Conservation (phyloP, 106 monocot genomes). For the Apostasia ramifera region DNA sequence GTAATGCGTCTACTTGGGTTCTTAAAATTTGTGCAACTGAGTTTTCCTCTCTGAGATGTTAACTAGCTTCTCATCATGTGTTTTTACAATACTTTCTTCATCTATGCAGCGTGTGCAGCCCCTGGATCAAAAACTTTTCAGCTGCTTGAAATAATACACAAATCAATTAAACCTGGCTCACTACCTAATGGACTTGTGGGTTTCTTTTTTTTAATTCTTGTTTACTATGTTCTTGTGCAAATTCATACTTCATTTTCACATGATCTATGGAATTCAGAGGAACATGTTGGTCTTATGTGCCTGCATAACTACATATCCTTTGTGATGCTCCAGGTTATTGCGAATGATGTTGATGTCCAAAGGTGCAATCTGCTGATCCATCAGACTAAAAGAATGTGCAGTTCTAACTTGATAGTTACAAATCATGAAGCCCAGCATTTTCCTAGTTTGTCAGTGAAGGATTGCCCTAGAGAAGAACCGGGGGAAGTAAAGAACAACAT, state of each 20-base stretch:
- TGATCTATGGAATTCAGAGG: not conserved
- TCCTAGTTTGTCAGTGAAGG: slow-evolving; percentile 34
- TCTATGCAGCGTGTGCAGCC: slow-evolving; percentile 94
- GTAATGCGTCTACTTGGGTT: no score
- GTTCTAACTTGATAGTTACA: slow-evolving; percentile 91
- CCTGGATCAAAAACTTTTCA: slow-evolving; percentile 99
- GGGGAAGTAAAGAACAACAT: slow-evolving; percentile 15
- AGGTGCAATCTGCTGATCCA: slow-evolving; percentile 99
- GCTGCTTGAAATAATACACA: slow-evolving; percentile 95
- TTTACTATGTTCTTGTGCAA: not conserved
- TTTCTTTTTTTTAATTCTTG: slow-evolving; percentile 9
- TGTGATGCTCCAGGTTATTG: slow-evolving; percentile 61
- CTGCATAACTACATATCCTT: not conserved
- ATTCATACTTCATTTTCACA: not conserved
- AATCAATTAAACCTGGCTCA: slow-evolving; percentile 49
- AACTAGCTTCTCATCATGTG: not conserved
- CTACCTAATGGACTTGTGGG: slow-evolving; percentile 85
- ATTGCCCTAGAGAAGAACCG: slow-evolving; percentile 16
- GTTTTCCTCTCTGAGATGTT: not conserved
- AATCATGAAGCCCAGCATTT: slow-evolving; percentile 98
- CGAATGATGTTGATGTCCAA: slow-evolving; percentile 99
- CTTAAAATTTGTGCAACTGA: not conserved
- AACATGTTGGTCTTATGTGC: not conserved
- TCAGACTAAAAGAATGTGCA: slow-evolving; percentile 97
- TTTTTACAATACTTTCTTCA: not conserved